Base-by-base conservation (phyloP, 2,329 filamentous ascomycete species). In the Phialemoniopsis sp. region DNA sequence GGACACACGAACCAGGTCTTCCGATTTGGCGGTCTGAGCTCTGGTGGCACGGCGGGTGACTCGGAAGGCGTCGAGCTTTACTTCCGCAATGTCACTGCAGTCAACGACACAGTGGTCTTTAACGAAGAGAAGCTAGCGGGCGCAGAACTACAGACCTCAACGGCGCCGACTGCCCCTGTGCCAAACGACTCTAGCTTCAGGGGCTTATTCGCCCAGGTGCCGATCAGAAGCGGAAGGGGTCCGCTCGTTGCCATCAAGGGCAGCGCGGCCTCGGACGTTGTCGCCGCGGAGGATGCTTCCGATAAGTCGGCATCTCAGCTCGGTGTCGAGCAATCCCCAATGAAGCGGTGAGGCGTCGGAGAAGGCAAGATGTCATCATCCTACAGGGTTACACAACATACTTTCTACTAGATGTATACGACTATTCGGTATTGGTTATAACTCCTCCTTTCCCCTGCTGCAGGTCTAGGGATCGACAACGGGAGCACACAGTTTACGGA, bases 1-100 rank as follows among this genome's bases (percentile, higher is more conserved):
- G 81, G 81, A 8, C 68, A 59, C 17, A 80, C 76, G 7, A 66
- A 66, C 40, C 81, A 87, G 57, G 58, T 64, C 3, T 75, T 84
- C 44, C 56, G 49, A 7, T 78, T 86, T 44, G 63, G 62, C n/a
- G 71, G 72, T 6, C 15, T 37, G 13, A 15, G 13, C 2, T 33
- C 21, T 8, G 47, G 48, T 5, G 52, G 48, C 4, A 35, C 46
- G 37, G 19, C 48, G 34, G 48, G 47, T 17, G 47, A 50, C 34
- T 37, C 43, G 14, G 43, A 50, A 4, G 51, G 51, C 15, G 59
- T 55, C 36, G 61, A 72, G 54, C 59, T 85, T 32, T 88, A 85
- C 56, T 63, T 58, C 41, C 67, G 82, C 15, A 66, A 76, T 36
- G 73, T 85, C 18, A 56, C 60, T 19, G 75, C 76, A 4, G 59